Evolutionary conservation across 352 stramenopile genomes (phyloP).

Genomic region (Globisporangium iwayamae): DNA sequence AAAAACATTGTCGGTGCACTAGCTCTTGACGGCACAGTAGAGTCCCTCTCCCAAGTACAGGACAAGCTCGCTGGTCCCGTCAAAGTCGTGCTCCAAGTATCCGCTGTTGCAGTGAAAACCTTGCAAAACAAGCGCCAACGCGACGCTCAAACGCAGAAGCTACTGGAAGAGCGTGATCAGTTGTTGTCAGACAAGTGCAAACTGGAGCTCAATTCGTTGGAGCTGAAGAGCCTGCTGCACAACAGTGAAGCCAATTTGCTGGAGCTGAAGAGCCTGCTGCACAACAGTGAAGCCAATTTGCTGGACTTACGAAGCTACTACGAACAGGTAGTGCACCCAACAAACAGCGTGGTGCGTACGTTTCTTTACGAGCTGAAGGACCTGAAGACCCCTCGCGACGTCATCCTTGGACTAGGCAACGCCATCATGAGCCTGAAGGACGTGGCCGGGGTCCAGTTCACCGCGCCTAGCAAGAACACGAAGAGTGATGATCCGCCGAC

Average conservation of each 20-base stretch:
- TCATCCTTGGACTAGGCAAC: slow-evolving; percentile 3
- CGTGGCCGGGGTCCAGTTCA: slow-evolving; percentile 3
- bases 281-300: slow-evolving; percentile 10
- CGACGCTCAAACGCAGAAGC: background rate
- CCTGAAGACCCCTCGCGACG: background rate
- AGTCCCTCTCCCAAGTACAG: background rate
- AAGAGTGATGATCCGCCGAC: background rate
- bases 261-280: slow-evolving; percentile 16
- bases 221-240: slow-evolving; percentile 17
- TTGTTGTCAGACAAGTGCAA: slow-evolving; percentile 11
- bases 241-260: slow-evolving; percentile 12
- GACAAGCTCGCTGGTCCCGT: background rate
- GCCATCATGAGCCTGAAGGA: slow-evolving; percentile 1
- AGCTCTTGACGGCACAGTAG: background rate
- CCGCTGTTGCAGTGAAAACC: background rate
- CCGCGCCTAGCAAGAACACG: background rate
- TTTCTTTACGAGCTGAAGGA: slow-evolving; percentile 7
- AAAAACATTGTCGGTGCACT: background rate
- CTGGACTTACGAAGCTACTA: background rate
- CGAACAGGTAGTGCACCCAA: background rate
- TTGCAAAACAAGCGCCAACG: background rate
- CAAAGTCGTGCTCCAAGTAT: background rate
- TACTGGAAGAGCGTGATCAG: background rate
- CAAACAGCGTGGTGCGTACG: background rate
- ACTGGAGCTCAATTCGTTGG: slow-evolving; percentile 13